phyloP scores from a whole-genome alignment of 805 yeast genomes.

The Saccharomycopsis olivae region DNA sequence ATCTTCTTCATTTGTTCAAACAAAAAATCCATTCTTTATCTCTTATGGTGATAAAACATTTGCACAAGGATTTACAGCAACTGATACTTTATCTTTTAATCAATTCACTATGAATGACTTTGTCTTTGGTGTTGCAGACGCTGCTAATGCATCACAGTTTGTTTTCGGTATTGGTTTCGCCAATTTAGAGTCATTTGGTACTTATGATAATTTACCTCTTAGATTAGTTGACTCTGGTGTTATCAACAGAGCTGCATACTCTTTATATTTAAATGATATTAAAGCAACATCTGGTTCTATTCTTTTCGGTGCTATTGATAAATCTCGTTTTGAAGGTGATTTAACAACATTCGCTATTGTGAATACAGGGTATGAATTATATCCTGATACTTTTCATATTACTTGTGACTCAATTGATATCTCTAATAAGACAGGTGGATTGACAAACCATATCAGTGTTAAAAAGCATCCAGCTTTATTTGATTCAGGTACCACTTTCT shows the following conservation, averaged over 20 bases:
- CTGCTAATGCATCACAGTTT: conserved; percentile 28
- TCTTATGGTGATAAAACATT: conserved; percentile 37
- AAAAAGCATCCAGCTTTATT: background rate
- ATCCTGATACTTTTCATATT: background rate
- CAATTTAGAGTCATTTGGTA: background rate
- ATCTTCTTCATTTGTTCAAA: conserved; percentile 27
- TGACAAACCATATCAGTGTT: background rate
- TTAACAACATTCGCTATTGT: conserved; percentile 26
- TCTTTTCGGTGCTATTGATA: conserved; percentile 37
- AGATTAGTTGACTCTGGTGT: background rate
- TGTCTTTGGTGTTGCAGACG: conserved; percentile 12
- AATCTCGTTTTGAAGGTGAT: conserved; percentile 28
- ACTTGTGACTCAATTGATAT: background rate
- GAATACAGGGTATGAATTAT: background rate
- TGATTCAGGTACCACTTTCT: background rate
- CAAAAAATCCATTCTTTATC: conserved; percentile 26
- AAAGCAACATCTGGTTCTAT: conserved; percentile 26
- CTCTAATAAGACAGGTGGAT: background rate
- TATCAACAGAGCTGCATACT: conserved; percentile 15
- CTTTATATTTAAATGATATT: conserved; percentile 31
- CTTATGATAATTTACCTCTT: background rate
- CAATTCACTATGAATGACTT: conserved; percentile 7
- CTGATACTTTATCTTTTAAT: conserved; percentile 45
- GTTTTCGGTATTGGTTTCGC: background rate
- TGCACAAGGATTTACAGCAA: conserved; percentile 37